Percentiles rank a stretch among this genome's conserved stretches.
These are phyloP conservation scores for Fennellomyces sp. DNA, from an alignment of 371 early-diverging fungal species.

Conservation along the genomic window DNA sequence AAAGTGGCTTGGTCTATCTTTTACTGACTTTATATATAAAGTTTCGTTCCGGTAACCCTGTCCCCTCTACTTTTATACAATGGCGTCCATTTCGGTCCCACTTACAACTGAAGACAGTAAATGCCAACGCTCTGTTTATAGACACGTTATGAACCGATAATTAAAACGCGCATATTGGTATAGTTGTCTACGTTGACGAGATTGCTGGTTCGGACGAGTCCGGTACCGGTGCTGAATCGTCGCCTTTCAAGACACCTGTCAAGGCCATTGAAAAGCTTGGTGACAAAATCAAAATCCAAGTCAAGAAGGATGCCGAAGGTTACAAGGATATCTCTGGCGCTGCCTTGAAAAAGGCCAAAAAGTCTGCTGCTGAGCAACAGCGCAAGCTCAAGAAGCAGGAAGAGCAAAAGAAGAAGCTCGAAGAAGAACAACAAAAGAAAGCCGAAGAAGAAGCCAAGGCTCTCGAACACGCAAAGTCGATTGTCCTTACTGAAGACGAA, in stretches of 20 bases:
- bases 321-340: conserved; percentile 84
- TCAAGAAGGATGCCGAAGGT: conserved; percentile 73
- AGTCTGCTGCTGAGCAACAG: conserved; percentile 71
- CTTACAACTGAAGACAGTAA: neutral
- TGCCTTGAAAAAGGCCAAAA: conserved; percentile 92
- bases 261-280: conserved; percentile 66
- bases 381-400: conserved; percentile 75
- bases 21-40: neutral
- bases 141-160: too few relatives aligned
- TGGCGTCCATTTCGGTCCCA: too few relatives aligned
- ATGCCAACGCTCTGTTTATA: too few relatives aligned
- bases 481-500: conserved; percentile 78
- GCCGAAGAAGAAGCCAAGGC: conserved; percentile 75
- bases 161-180: neutral
- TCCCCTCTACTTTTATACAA: too few relatives aligned
- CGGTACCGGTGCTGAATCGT: conserved; percentile 61
- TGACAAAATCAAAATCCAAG: conserved; percentile 55
- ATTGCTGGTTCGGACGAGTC: conserved; percentile 72
- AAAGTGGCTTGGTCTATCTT: neutral
- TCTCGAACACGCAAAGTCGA: conserved; percentile 84
- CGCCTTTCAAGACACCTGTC: conserved; percentile 73
- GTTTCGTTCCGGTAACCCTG: too few relatives aligned
- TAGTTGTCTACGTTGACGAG: conserved; percentile 71
- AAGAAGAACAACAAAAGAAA: conserved; percentile 68
- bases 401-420: conserved; percentile 71